Percentiles rank a stretch among this genome's conserved stretches.
These are phyloP conservation scores for Pugionium cornutum DNA, from an alignment of 345 rosid species.

Conservation along the genomic window DNA sequence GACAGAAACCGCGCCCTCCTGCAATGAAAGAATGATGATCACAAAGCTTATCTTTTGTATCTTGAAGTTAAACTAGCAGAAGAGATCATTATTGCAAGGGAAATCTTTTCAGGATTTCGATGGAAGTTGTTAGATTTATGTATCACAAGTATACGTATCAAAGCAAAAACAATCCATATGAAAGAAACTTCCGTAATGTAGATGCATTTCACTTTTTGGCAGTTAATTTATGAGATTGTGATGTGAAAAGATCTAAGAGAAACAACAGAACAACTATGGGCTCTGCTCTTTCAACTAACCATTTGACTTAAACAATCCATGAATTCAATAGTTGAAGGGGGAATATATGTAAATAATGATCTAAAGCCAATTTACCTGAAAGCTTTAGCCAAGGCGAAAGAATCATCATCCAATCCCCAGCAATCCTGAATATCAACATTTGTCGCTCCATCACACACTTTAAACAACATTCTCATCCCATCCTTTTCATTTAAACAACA, in stretches of 20 bases:
- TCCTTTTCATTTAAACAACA: constrained; percentile 71
- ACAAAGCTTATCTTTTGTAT: too few species aligned
- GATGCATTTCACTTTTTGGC: neutral
- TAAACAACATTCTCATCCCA: constrained; percentile 65
- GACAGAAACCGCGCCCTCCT: constrained; percentile 72
- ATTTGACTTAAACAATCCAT: neutral
- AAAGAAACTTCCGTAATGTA: neutral
- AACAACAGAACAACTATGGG: neutral
- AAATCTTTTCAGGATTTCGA: neutral
- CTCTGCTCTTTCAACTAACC: neutral
- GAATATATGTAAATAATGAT: neutral
- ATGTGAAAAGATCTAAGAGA: neutral
- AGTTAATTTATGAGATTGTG: neutral
- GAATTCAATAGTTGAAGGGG: neutral
- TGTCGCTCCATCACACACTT: constrained; percentile 62
- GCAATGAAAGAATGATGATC: neutral
- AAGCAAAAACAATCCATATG: neutral
- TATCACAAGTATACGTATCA: neutral
- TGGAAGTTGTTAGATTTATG: constrained; percentile 1
- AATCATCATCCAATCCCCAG: constrained; percentile 84
- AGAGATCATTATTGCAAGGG: neutral
- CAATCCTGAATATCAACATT: constrained; percentile 72
- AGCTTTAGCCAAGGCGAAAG: constrained; percentile 58
- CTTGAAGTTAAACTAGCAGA: neutral
- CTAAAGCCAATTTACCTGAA: constrained; percentile 57